Conservation (phyloP, 352 stramenopile species). For the Peronospora destructor region DNA sequence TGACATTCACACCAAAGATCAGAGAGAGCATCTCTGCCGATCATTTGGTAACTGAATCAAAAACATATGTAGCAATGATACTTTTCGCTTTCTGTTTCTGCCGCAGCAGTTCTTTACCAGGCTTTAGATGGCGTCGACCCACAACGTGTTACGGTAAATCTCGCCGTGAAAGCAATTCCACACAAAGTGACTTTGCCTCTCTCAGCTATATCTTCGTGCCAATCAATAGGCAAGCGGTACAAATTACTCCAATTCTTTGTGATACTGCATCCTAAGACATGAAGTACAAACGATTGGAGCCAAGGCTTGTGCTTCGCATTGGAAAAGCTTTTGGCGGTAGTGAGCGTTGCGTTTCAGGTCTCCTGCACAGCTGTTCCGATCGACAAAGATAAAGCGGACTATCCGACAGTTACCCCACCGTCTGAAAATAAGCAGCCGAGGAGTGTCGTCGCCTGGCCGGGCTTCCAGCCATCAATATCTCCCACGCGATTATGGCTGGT, state of each 20-base stretch:
- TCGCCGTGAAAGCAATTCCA: not conserved
- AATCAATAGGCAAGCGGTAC: not conserved
- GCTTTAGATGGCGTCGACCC: slow-evolving; percentile 15
- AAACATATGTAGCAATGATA: slow-evolving; percentile 11
- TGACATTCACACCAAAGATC: slow-evolving; percentile 5
- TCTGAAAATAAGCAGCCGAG: slow-evolving; percentile 15
- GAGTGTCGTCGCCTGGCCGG: not conserved
- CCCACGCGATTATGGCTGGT: not conserved
- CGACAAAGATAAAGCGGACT: slow-evolving; percentile 12
- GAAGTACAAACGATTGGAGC: not conserved
- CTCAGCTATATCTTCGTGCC: not conserved
- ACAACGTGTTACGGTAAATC: slow-evolving; percentile 6
- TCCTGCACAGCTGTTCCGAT: slow-evolving; percentile 3
- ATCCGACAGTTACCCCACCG: slow-evolving; percentile 9
- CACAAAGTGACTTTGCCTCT: not conserved
- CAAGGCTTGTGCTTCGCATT: not conserved
- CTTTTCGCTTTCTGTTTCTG: slow-evolving; percentile 9
- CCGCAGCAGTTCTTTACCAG: slow-evolving; percentile 9
- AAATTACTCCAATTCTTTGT: not conserved
- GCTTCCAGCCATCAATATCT: not conserved
- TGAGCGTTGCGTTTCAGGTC: not conserved
- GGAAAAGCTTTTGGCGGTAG: slow-evolving; percentile 2
- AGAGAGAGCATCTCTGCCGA: slow-evolving; percentile 1
- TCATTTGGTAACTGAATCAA: slow-evolving; percentile 1
- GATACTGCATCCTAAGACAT: not conserved